These are phyloP conservation scores for Sordariomycetes sp. DNA, from an alignment of 2,329 filamentous ascomycete genomes.

Conservation along the genomic window DNA sequence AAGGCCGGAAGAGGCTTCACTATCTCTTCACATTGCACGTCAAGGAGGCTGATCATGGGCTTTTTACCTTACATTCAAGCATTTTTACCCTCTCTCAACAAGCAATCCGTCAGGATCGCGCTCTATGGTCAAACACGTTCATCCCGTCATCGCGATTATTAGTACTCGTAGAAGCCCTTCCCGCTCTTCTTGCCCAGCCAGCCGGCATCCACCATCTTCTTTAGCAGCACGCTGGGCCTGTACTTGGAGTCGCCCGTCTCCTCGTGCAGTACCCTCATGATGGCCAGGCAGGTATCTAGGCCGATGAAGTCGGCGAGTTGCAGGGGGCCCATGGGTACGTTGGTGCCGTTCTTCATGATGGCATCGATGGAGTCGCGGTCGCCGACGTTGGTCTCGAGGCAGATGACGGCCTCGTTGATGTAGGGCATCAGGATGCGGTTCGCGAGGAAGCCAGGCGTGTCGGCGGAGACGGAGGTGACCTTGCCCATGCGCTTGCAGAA, in stretches of 20 bases:
- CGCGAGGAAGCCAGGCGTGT: constrained; percentile 87
- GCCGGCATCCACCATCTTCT: constrained; percentile 95
- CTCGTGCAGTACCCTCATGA: constrained; percentile 88
- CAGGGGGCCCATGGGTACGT: constrained; percentile 95
- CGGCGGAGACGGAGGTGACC: constrained; percentile 74
- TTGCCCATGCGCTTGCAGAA: constrained; percentile 94
- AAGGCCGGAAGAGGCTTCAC: background rate
- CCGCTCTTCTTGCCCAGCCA: constrained; percentile 97
- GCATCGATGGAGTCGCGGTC: constrained; percentile 84
- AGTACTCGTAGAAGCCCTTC: constrained; percentile 88
- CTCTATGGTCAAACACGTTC: background rate
- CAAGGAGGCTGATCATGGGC: background rate
- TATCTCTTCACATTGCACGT: background rate
- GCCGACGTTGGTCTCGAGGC: constrained; percentile 86
- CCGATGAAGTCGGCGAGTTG: constrained; percentile 95
- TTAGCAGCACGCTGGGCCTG: constrained; percentile 72
- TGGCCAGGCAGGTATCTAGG: constrained; percentile 87
- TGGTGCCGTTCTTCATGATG: constrained; percentile 99
- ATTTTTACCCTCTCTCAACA: too few relatives aligned
- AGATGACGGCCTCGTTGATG: constrained; percentile 96
- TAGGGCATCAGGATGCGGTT: constrained; percentile 98
- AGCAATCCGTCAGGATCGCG: background rate
- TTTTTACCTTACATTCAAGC: background rate
- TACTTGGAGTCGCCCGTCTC: constrained; percentile 97
- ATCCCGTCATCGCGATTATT: background rate